Base-by-base conservation (phyloP, 352 stramenopile genomes). In the Phytophthora melonis region DNA sequence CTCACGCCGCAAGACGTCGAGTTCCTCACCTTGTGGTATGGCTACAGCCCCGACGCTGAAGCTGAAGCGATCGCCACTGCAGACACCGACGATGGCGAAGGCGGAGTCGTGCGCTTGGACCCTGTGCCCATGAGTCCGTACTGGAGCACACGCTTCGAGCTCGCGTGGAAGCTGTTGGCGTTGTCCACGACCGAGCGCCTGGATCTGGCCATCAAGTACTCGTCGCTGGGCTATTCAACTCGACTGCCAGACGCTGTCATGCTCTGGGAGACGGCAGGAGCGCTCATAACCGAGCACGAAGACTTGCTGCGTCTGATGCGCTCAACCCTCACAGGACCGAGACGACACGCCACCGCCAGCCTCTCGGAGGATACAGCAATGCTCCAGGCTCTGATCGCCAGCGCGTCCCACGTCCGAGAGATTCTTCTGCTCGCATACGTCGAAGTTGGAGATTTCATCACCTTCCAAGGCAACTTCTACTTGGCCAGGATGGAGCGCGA, bases 151-250 rank as follows among this genome's bases (percentile, higher is more conserved):
- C 82, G 86, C 18, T 93, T 94, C 50, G 88, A 94, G 58, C 65
- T 74, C 0, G 84, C 87, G 7, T 94, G 88, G 88, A 83, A 87
- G 32, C 84, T 89, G n/a, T 70, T 94, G 23, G 66, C 81, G 36
- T 75, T 94, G 62, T 78, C 84, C 1, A 83, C 84, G 11, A 84
- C 86, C 19, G 81, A 90, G 30, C 74, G 88, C 11, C 74, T 94
- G 23, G 86, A 94, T 67, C 55, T 94, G 21, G 84, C 86, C 4
- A 82, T 93, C 80, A 94, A 94, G 78, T 94, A 93, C 74, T 88
- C 84, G 27, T 82, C 85, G 3, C 65, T 91, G 5, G 78, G 82
- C 1, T 79, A 89, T 49, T 84, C 83, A 27, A 77, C 85, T 14
- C 78, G 80, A 1, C 72, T 94, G 1, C 70, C 86, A 0, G 43